These are phyloP conservation scores for Pythium monospermum DNA, from an alignment of 352 stramenopile genomes.

Conservation along the genomic window DNA sequence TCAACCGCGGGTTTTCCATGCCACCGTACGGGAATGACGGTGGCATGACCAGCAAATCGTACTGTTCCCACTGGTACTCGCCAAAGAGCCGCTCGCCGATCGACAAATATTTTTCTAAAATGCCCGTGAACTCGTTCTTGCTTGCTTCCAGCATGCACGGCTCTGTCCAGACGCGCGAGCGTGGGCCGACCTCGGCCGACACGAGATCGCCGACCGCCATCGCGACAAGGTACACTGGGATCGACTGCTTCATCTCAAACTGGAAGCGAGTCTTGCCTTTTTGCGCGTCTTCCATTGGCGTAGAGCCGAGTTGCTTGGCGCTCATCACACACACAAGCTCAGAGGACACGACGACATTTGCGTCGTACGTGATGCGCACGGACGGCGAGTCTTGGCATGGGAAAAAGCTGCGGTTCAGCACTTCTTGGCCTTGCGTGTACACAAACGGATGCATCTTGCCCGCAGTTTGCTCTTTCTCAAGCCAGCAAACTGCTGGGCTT, in stretches of 20 bases:
- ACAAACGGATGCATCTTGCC: constrained; percentile 73
- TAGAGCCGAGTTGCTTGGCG: constrained; percentile 38
- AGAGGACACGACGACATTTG: constrained; percentile 86
- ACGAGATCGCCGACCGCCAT: constrained; percentile 80
- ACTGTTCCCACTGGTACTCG: constrained; percentile 81
- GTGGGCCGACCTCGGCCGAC: constrained; percentile 51
- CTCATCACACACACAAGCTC: constrained; percentile 91
- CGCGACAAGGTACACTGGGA: constrained; percentile 80
- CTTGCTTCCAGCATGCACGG: constrained; percentile 73
- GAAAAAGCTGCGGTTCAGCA: constrained; percentile 83
- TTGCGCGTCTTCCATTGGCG: constrained; percentile 15
- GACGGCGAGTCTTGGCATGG: constrained; percentile 92
- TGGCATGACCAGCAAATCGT: constrained; percentile 82
- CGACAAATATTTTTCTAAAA: constrained; percentile 65
- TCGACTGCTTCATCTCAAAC: constrained; percentile 81
- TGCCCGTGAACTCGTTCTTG: constrained; percentile 67
- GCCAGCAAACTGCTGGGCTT: constrained; percentile 78
- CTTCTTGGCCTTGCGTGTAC: constrained; percentile 84
- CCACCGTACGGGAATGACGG: constrained; percentile 94
- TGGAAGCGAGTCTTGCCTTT: constrained; percentile 33
- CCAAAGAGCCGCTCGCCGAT: constrained; percentile 76
- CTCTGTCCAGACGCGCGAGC: constrained; percentile 80
- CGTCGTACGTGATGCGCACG: constrained; percentile 95
- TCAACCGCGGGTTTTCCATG: constrained; percentile 96
- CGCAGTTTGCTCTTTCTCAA: constrained; percentile 78